phyloP scores from a whole-genome alignment of 768 basidiomycete genomes.

The Psilocybe cubensis region DNA sequence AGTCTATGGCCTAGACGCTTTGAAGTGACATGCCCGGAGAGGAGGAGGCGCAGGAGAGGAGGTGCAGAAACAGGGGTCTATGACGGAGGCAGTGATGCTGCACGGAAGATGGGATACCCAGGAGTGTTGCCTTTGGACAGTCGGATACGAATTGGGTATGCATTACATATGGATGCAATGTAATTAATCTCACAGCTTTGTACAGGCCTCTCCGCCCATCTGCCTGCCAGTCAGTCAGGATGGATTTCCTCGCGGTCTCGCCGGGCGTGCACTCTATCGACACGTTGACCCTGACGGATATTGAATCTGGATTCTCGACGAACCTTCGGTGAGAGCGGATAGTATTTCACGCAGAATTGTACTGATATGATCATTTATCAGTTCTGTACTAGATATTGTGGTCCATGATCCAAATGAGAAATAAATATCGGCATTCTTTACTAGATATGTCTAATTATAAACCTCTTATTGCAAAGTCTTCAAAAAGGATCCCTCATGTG shows the following conservation, averaged over 20 bases:
- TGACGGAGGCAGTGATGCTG: slow-evolving; percentile 30
- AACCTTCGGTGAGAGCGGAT: slow-evolving; percentile 65
- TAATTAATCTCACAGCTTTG: not conserved
- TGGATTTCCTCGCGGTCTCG: slow-evolving; percentile 81
- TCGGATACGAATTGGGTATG: slow-evolving; percentile 79
- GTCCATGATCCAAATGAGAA: slow-evolving; percentile 59
- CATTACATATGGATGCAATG: not conserved
- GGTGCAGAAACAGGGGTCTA: slow-evolving; percentile 32
- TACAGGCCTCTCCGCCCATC: slow-evolving; percentile 76
- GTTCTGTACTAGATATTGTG: slow-evolving; percentile 77
- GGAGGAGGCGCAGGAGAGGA: slow-evolving; percentile 46
- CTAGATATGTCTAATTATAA: not conserved
- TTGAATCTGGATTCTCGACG: slow-evolving; percentile 72
- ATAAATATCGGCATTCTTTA: not conserved
- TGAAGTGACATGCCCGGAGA: slow-evolving; percentile 72
- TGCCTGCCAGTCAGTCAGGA: slow-evolving; percentile 84
- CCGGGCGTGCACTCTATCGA: slow-evolving; percentile 83
- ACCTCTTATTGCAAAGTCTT: no score
- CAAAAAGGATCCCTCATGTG: no score
- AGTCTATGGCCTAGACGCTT: slow-evolving; percentile 76
- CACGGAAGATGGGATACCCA: slow-evolving; percentile 46
- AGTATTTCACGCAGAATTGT: not conserved
- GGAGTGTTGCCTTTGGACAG: slow-evolving; percentile 81
- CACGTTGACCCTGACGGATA: slow-evolving; percentile 71
- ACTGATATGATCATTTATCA: slow-evolving; percentile 24